Percentiles rank a stretch among this genome's conserved stretches.
phyloP scores from a whole-genome alignment of 805 yeast genomes.

The Kuraishia hungarica region DNA sequence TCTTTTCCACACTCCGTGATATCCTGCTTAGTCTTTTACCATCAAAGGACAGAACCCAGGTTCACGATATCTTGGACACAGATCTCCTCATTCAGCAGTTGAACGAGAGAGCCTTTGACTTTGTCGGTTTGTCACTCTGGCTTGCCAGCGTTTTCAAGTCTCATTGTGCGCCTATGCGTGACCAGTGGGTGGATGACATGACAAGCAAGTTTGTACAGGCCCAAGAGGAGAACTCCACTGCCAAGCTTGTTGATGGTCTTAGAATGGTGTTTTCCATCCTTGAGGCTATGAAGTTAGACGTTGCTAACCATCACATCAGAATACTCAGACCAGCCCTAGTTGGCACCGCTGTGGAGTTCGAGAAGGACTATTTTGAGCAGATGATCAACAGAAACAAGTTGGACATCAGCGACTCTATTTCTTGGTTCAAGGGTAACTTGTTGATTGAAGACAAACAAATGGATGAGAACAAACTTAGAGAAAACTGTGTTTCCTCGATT shows the following conservation, averaged over 20 bases:
- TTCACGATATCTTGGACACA: slow-evolving; percentile 67
- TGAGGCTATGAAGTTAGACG: slow-evolving; percentile 92
- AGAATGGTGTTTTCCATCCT: slow-evolving; percentile 71
- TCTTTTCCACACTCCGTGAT: slow-evolving; percentile 72
- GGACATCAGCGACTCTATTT: slow-evolving; percentile 48
- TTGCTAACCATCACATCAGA: slow-evolving; percentile 90
- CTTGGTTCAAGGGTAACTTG: slow-evolving; percentile 50
- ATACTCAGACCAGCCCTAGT: slow-evolving; percentile 75
- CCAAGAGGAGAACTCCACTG: slow-evolving; percentile 28
- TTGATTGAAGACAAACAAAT: slow-evolving; percentile 9
- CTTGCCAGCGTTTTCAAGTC: slow-evolving; percentile 69
- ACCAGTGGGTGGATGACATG: slow-evolving; percentile 83
- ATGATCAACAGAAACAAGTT: slow-evolving; percentile 47
- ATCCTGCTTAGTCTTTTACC: slow-evolving; percentile 73
- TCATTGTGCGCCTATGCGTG: slow-evolving; percentile 96
- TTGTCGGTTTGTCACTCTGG: slow-evolving; percentile 65
- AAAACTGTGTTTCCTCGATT: slow-evolving; percentile 41
- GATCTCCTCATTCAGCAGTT: slow-evolving; percentile 72
- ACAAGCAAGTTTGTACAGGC: slow-evolving; percentile 46
- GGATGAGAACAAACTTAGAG: slow-evolving; percentile 20
- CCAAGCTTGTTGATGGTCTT: slow-evolving; percentile 63
- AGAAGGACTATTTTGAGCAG: slow-evolving; percentile 68
- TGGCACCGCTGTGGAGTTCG: slow-evolving; percentile 84
- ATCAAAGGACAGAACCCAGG: slow-evolving; percentile 57
- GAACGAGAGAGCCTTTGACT: slow-evolving; percentile 61